These are phyloP conservation scores for Inosperma sp. DNA, from an alignment of 768 basidiomycete genomes.

Conservation along the genomic window DNA sequence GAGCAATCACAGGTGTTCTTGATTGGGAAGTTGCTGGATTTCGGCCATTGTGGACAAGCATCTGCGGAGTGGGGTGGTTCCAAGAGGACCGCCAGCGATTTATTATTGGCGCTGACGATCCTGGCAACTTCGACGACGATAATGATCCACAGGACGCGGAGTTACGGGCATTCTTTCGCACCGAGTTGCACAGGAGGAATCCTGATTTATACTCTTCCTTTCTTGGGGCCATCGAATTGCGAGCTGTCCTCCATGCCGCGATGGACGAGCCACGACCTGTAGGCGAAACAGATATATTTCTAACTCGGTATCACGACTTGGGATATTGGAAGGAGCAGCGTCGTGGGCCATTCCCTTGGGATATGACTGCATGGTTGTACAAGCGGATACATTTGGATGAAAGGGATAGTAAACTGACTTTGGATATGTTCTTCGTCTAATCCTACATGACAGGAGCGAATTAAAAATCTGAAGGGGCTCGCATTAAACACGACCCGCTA, in stretches of 20 bases:
- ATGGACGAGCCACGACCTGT: conserved; percentile 9
- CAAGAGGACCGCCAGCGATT: conserved; percentile 12
- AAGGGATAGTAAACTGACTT: background rate
- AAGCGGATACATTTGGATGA: conserved; percentile 6
- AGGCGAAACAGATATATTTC: conserved; percentile 11
- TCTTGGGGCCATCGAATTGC: conserved; percentile 17
- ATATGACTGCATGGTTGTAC: conserved; percentile 12
- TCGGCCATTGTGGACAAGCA: conserved; percentile 13
- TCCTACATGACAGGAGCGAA: too few species aligned
- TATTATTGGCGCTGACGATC: conserved; percentile 7
- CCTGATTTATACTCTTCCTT: conserved; percentile 14
- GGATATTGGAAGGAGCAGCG: conserved; percentile 14
- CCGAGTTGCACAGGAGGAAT: conserved; percentile 13
- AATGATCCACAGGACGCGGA: conserved; percentile 7
- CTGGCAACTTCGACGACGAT: conserved; percentile 14
- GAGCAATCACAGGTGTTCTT: conserved; percentile 16
- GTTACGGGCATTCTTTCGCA: conserved; percentile 18
- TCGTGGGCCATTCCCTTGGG: conserved; percentile 14
- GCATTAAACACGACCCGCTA: too few species aligned
- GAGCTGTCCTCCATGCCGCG: conserved; percentile 18
- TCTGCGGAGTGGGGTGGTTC: conserved; percentile 14
- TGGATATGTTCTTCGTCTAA: too few species aligned
- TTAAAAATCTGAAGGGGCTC: too few species aligned
- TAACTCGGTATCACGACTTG: conserved; percentile 2
- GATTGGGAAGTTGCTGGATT: conserved; percentile 17